Conservation (phyloP, 257 asterid genomes). For the Solanum neorickii region DNA sequence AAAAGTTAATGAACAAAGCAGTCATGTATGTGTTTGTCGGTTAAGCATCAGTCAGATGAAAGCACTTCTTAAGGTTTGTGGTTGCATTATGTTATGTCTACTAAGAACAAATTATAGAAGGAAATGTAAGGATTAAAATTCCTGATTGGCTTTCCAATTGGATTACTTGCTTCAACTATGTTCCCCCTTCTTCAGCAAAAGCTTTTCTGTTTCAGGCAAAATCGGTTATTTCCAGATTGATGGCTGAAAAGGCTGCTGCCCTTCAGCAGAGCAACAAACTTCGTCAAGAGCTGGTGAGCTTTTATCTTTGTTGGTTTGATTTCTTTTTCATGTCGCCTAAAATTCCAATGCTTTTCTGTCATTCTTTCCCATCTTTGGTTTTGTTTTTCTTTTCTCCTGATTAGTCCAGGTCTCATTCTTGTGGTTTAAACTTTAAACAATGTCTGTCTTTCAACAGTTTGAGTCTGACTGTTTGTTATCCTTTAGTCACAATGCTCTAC, state of each 20-base stretch:
- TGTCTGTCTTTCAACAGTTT: neutral
- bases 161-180: neutral
- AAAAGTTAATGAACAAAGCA: neutral
- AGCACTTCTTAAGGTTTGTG: neutral
- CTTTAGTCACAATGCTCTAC: neutral
- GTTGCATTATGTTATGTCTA: neutral
- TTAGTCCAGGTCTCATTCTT: neutral
- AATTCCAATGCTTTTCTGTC: neutral
- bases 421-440: neutral
- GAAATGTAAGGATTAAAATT: neutral
- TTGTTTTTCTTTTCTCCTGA: neutral
- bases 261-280: conserved; percentile 44
- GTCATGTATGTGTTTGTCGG: neutral
- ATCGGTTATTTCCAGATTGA: conserved; percentile 42
- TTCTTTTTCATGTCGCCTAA: neutral
- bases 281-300: conserved; percentile 57
- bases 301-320: neutral
- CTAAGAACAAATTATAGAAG: neutral
- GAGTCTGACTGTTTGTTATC: neutral
- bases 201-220: conserved; percentile 28
- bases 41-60: neutral
- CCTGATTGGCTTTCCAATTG: neutral
- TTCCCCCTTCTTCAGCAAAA: neutral
- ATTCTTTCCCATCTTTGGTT: neutral
- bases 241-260: conserved; percentile 58